Conservation (phyloP, 306 rosid genomes). For the Bauhinia variegata region DNA sequence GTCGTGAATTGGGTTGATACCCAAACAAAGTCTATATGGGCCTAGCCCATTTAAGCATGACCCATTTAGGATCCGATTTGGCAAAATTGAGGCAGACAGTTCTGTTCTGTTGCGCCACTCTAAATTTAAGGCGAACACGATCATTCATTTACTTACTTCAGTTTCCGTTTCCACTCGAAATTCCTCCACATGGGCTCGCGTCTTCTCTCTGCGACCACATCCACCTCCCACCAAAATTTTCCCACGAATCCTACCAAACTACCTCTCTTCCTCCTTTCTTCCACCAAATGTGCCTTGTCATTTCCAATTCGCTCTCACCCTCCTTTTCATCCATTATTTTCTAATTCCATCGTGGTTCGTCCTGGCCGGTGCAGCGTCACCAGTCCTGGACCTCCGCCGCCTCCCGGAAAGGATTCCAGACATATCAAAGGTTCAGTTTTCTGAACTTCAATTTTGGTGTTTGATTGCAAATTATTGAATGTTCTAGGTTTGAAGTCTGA, state of each 20-base stretch:
- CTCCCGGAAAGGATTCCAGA: conserved; percentile 33
- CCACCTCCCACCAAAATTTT: background rate
- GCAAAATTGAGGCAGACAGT: background rate
- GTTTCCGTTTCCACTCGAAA: background rate
- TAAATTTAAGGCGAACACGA: background rate
- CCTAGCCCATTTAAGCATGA: background rate
- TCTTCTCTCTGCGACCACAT: conserved; percentile 22
- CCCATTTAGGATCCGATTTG: background rate
- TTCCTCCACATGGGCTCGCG: conserved; percentile 42
- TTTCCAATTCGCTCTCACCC: conserved; percentile 40
- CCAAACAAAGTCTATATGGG: background rate
- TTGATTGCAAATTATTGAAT: background rate
- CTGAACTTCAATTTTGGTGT: background rate
- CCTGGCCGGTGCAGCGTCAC: conserved; percentile 52
- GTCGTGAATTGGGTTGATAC: no score
- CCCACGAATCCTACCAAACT: conserved; percentile 13
- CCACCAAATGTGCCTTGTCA: conserved; percentile 20
- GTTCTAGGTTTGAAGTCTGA: background rate
- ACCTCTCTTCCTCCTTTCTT: conserved; percentile 21
- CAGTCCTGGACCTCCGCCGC: conserved; percentile 52
- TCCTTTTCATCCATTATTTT: conserved; percentile 33
- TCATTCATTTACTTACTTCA: background rate
- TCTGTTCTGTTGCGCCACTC: no score
- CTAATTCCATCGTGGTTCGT: conserved; percentile 21
- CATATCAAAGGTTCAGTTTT: conserved; percentile 37